A percentile compares a stretch with the other conserved stretches of the same genome.
Conservation (phyloP, 208 protist species). For the Sergeia podlipaevii region DNA sequence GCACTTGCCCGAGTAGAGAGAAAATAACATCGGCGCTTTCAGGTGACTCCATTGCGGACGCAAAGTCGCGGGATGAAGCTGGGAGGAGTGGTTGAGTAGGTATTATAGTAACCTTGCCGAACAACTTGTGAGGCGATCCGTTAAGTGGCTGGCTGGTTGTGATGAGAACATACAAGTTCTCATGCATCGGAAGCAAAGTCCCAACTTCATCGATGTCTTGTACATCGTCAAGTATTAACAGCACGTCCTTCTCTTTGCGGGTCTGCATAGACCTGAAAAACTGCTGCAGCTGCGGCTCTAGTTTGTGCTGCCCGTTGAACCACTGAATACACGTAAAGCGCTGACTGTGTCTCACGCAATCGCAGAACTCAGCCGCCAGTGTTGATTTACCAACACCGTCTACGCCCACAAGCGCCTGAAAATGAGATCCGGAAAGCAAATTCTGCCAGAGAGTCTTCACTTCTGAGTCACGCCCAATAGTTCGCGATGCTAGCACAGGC, state of each 20-base stretch:
- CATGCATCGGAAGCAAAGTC: constrained; percentile 42
- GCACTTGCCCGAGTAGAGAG: constrained; percentile 55
- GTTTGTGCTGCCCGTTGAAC: constrained; percentile 51
- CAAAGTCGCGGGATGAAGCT: constrained; percentile 27
- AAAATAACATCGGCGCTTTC: constrained; percentile 21
- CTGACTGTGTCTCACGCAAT: constrained; percentile 52
- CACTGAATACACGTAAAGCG: constrained; percentile 89
- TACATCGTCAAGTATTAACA: constrained; percentile 81
- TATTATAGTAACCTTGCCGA: constrained; percentile 21
- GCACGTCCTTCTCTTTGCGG: constrained; percentile 70
- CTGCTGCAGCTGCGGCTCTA: constrained; percentile 26
- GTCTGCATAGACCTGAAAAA: constrained; percentile 77
- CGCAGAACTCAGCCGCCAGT: constrained; percentile 80
- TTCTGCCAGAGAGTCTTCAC: constrained; percentile 81
- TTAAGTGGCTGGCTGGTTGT: constrained; percentile 36
- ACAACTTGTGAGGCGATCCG: constrained; percentile 12
- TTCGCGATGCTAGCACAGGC: constrained; percentile 40
- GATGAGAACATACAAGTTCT: constrained; percentile 62
- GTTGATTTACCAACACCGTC: constrained; percentile 88
- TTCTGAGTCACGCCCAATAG: constrained; percentile 59
- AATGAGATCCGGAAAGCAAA: constrained; percentile 53
- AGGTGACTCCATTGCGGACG: constrained; percentile 22
- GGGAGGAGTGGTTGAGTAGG: constrained; percentile 35
- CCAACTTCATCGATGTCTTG: constrained; percentile 21
- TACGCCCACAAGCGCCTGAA: constrained; percentile 65